Evolutionary conservation across 108 stramenopile species (phyloP), one percentile per base, ranked within the genome.

Genomic region (Fragilariopsis cylindrus): DNA sequence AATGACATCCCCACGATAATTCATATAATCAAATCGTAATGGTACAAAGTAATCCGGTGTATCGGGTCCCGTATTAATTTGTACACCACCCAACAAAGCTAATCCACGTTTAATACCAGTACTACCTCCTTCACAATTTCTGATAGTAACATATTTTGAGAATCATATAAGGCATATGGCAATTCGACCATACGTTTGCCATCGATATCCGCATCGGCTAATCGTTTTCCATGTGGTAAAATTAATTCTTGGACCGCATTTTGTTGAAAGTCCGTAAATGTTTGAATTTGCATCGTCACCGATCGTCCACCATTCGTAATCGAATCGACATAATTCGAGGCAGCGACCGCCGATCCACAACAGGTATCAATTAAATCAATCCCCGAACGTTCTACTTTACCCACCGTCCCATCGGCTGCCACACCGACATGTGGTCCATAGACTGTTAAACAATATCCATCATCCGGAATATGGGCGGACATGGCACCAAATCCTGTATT

Each of bases 341-440:
- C 91, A 58, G 87, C 87, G 50, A 84, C 75, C 30, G 88, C 88
- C 60, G 66, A 70, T 58, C 88, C 91, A 49, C 91, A 92, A 77
- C 88, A 89, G 15, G 82, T 71, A n/a, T 79, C 87, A 3, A 70
- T 79, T 30, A 77, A 63, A 13, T 60, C 75, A 45, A 69, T 72
- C 15, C 88, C 91, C 5, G 74, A 70, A 5, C 91, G 87, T 50
- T 90, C 83, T 54, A 90, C 87, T 30, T 78, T 90, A 4, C 92
- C 92, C 11, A 92, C 81, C 9, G 56, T 77, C 56, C 87, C 87
- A 54, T 75, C 65, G 49, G 53, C 43, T 52, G 77, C 70, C 47
- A 91, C 75, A 72, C 90, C 90, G 9, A 91, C 90, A 62, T 92
- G 91, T 49, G 91, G 91, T 49, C 87, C 91, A 71, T 82, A 87